A percentile compares a stretch with the other conserved stretches of the same genome.
Conservation (phyloP, 139 green algal genomes). For the Chlamydomonas applanata region DNA sequence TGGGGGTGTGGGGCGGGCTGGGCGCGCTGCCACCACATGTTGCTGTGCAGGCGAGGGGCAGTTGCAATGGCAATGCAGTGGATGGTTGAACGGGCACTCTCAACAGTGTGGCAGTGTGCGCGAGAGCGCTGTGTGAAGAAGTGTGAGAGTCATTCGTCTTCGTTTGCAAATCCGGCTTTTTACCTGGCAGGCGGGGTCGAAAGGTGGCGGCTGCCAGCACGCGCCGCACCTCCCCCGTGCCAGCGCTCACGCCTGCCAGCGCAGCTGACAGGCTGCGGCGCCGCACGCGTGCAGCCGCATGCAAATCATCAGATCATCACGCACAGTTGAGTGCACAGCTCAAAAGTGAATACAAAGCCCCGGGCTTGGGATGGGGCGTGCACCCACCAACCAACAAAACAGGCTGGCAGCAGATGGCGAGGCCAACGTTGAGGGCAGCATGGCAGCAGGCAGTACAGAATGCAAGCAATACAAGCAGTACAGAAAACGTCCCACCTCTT, state of each 20-base stretch:
- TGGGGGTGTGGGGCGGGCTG: too few species aligned
- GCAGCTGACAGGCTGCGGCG: conserved; percentile 25
- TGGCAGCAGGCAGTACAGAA: too few species aligned
- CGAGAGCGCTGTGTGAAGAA: background rate
- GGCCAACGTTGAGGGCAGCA: too few species aligned
- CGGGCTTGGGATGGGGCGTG: too few species aligned
- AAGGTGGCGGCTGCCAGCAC: conserved; percentile 36
- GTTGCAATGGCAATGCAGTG: background rate
- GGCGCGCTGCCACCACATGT: too few species aligned
- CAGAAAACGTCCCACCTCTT: conserved; percentile 28
- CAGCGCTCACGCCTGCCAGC: conserved; percentile 32
- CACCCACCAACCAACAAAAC: too few species aligned
- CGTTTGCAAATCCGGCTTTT: background rate
- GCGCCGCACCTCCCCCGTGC: conserved; percentile 35
- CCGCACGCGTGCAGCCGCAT: background rate
- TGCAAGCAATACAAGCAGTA: too few species aligned
- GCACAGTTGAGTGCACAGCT: too few species aligned
- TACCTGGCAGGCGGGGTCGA: conserved; percentile 50
- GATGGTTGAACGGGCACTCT: background rate
- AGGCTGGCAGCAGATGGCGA: too few species aligned
- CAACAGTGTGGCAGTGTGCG: background rate
- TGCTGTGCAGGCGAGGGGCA: too few species aligned
- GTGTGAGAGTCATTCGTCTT: background rate
- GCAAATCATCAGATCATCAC: too few species aligned
- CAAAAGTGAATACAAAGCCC: too few species aligned